Base-by-base conservation (phyloP, 768 basidiomycete genomes). In the Pseudohyphozyma bogoriensis region DNA sequence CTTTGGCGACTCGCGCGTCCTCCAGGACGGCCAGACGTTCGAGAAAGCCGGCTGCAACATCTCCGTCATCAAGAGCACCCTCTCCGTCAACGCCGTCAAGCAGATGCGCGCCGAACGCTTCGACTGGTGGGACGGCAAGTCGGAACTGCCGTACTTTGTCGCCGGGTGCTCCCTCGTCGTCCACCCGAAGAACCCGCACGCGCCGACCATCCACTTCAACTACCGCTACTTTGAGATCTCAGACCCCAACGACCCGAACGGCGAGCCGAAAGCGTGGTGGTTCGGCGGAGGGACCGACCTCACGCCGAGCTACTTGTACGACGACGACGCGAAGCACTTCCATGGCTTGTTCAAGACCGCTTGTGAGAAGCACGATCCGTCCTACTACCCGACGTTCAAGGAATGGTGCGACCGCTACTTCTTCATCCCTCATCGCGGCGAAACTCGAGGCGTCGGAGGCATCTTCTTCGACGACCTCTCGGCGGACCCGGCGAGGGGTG, bases 371-470 rank as follows among this genome's bases (percentile, higher is more conserved):
- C 84, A 90, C 71, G 83, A 86, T 40, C 24, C 53, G 36, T 75
- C 76, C 31, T 77, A 93, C 55, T 87, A 89, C 76, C 79, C 81
- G 4, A 76, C 78, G 3, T 89, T 91, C 80, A 97, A 97, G 73
- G 80, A 81, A 66, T 96, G 91, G 89, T 96, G 93, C 76, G 95
- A 97, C 75, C 85, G 92, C 72, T 99, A 99, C 77, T 99, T 99
- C 74, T 85, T 79, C 74, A 86, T 96, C 70, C 80, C 87, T 22
- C 95, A 97, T 73, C 83, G 95, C 15, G 62, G 63, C 26, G 95
- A 97, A 76, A 75, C 82, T 3, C 82, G 95, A 46, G 95, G 95
- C 6, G 75, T 99, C 51, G 95, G 95, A 35, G 95, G 95, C 1
- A 77, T 99, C 57, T 97, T 97, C 78, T 93, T 96, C 71, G 95